Base-by-base conservation (phyloP, 345 rosid species). In the Salix exigua region DNA sequence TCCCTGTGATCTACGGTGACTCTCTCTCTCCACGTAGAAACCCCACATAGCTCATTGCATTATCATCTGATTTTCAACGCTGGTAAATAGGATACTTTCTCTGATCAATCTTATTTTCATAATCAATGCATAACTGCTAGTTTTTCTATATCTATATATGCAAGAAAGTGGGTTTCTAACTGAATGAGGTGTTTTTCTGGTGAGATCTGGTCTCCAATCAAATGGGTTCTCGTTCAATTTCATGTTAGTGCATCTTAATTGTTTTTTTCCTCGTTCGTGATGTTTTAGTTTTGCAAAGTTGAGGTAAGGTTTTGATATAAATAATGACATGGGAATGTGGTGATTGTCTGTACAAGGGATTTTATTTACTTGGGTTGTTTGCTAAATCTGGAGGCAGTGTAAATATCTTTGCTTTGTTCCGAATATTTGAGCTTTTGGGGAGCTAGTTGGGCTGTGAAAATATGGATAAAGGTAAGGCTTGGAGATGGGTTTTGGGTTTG, bases 401-500 rank as follows among this genome's bases (percentile, higher is more conserved):
- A 18, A 68, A 78, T 72, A 72, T 71, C 38, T 64, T 58, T 71
- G 78, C 73, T 58, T 63, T 75, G 44, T 40, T 40, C 44, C 13
- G 44, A 40, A 40, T 10, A 40, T 40, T 40, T 40, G 63, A 74
- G 78, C 73, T 64, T 63, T 75, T 68, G 60, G 63, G 73, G 72
- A 53, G 71, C 60, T 38, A 28, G 75, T 11, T 86, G 84, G 75
- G 64, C 66, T 42, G 64, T 46, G 68, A 66, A 80, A 85, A 78
- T 68, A 91, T 87, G 97, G 50, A 44, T 3, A 80, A 77, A 13
- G 85, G 78, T 75, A 82, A 89, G 71, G 67, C 75, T 16, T 88
- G 96, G 97, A 90, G 86, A 84, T 95, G 99, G 97, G 81, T 80
- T 79, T 70, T 90, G 70, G 96, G 99, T 72, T 81, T 95, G 79